Evolutionary conservation across 164 flowering plant species (phyloP), one percentile per base, ranked within the genome.

Genomic region (Macadamia integrifolia): DNA sequence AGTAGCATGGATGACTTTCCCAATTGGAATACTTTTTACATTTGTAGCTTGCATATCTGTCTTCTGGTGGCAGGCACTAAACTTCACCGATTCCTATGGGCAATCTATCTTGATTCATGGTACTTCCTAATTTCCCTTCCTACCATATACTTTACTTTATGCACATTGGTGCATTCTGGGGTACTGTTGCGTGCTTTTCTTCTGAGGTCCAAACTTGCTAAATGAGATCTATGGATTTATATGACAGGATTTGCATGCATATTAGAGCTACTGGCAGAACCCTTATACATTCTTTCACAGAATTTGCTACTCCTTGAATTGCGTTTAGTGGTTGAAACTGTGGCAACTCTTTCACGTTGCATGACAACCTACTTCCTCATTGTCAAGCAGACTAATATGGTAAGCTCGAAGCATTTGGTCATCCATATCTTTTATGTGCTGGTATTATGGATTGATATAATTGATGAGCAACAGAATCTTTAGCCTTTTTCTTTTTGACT

Each of bases 181-280:
- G 44, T 31, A 14, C 2, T 31, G 62, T 12, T 60, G n/a, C 10
- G 2, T 32, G 13, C 12, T 14, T 32, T 6, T 3, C n/a, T 31
- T 60, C 40, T 31, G 62, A 35, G 40, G 40, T 46, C 50, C 59
- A n/a, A 15, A 52, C 31, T 18, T 60, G 68, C 61, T 58, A 3
- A n/a, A n/a, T n/a, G 55, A 29, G 61, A 56, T 64, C 7, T n/a
- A 30, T 68, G 40, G 7, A 23, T 44, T 52, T 31, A 18, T 64
- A 7, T 85, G 68, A 69, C 86, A 95, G 99, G 96, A 62, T 77
- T 80, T 78, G 98, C 99, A 15, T 95, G 99, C 74, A 69, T 89
- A 64, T 68, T 95, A 78, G 99, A 95, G 83, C 80, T 95, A 61
- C 64, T 91, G 79, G 91, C 98, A 8, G 98, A 95, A 76, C 98